These are phyloP conservation scores for Fusarium newnesense DNA, from an alignment of 2,329 filamentous ascomycete species.

Conservation along the genomic window DNA sequence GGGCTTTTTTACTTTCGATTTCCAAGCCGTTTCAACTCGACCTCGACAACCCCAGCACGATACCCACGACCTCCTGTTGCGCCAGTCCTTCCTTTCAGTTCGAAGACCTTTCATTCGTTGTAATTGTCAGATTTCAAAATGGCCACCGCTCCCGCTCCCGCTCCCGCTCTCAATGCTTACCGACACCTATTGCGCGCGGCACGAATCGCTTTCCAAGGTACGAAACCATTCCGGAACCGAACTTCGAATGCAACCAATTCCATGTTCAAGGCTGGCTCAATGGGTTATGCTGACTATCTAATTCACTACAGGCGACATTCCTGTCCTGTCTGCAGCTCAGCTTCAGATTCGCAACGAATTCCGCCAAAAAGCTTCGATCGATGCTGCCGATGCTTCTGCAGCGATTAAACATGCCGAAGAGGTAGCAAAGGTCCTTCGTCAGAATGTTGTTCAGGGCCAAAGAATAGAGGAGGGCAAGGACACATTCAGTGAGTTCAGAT, in stretches of 20 bases:
- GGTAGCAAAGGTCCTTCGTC: slow-evolving; percentile 79
- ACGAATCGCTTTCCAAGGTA: slow-evolving; percentile 85
- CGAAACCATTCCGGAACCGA: slow-evolving; percentile 3
- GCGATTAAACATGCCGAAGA: slow-evolving; percentile 84
- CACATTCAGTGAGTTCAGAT: slow-evolving; percentile 63
- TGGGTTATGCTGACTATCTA: neutral
- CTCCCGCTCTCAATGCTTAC: slow-evolving; percentile 79
- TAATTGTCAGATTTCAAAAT: slow-evolving; percentile 13
- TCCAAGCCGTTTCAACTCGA: slow-evolving; percentile 8
- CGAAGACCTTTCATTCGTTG: neutral
- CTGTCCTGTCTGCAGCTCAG: slow-evolving; percentile 76
- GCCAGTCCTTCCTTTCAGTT: neutral
- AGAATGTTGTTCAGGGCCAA: slow-evolving; percentile 90
- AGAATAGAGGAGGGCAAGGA: slow-evolving; percentile 55
- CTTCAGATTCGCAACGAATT: slow-evolving; percentile 79
- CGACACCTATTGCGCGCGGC: slow-evolving; percentile 83
- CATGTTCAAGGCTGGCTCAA: too few species aligned
- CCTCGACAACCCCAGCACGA: neutral
- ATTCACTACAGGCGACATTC: slow-evolving; percentile 70
- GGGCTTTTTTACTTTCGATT: slow-evolving; percentile 25
- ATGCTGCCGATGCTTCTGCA: slow-evolving; percentile 65
- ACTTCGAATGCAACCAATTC: neutral
- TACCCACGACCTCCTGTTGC: neutral
- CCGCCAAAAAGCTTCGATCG: slow-evolving; percentile 70
- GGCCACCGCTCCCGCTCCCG: slow-evolving; percentile 57